Percentiles rank a stretch among this genome's conserved stretches.
Evolutionary conservation across 208 protist genomes (phyloP).

Genomic region (Entamoeba histolytica): DNA sequence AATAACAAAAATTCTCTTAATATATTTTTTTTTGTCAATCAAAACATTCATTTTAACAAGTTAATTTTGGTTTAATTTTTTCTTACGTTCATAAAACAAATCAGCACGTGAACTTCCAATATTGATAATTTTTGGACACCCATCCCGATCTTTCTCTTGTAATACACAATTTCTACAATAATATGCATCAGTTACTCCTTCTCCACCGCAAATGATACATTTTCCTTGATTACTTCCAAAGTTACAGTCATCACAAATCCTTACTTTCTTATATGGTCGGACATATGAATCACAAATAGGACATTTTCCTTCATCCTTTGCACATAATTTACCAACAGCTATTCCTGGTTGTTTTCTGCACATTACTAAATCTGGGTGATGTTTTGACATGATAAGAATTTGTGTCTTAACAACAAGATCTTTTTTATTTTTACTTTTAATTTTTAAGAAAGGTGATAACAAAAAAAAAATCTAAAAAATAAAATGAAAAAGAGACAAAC

Average conservation of each 20-base stretch:
- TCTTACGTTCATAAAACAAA: not conserved
- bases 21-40: too few relatives aligned
- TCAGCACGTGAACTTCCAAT: not conserved
- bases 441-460: too few relatives aligned
- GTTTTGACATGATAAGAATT: too few relatives aligned
- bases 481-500: too few relatives aligned
- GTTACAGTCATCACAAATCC: conserved; percentile 8
- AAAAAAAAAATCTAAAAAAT: too few relatives aligned
- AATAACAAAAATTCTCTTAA: too few relatives aligned
- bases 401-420: too few relatives aligned
- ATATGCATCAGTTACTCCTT: conserved; percentile 1
- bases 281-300: conserved; percentile 4
- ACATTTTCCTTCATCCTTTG: conserved; percentile 8
- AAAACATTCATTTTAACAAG: too few relatives aligned
- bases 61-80: not conserved
- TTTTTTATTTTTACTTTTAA: too few relatives aligned
- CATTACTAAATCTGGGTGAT: not conserved
- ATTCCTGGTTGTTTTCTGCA: not conserved
- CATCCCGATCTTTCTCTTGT: not conserved
- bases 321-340: conserved; percentile 1
- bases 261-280: not conserved
- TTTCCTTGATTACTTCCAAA: not conserved
- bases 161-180: conserved; percentile 12
- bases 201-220: not conserved
- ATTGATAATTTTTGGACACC: not conserved